These are phyloP conservation scores for Arachnopeziza araneosa DNA, from an alignment of 2,329 filamentous ascomycete species.

Conservation along the genomic window DNA sequence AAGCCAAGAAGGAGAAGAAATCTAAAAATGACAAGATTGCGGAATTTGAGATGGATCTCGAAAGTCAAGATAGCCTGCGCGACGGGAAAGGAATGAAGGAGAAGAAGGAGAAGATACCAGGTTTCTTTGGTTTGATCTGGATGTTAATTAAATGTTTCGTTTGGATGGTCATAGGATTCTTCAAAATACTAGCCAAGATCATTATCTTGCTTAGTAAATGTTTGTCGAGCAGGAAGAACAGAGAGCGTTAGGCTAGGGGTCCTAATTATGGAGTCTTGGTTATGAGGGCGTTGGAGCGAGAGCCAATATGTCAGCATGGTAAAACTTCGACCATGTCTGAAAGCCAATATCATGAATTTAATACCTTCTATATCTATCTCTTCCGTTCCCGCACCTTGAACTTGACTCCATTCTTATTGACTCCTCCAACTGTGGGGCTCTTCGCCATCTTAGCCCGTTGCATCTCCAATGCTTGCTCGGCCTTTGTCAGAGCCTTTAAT, in stretches of 20 bases:
- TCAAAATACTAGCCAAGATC: slow-evolving; percentile 48
- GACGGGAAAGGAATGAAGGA: slow-evolving; percentile 33
- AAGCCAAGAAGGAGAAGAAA: slow-evolving; percentile 15
- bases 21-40: slow-evolving; percentile 39
- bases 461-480: slow-evolving; percentile 52
- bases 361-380: slow-evolving; percentile 31
- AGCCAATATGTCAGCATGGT: not conserved
- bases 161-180: slow-evolving; percentile 50
- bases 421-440: slow-evolving; percentile 53
- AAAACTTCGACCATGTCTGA: slow-evolving; percentile 23
- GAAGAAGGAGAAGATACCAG: slow-evolving; percentile 44
- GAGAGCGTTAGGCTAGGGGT: slow-evolving; percentile 19
- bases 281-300: slow-evolving; percentile 1
- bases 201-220: slow-evolving; percentile 47
- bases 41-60: slow-evolving; percentile 56
- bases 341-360: slow-evolving; percentile 21
- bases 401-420: slow-evolving; percentile 56
- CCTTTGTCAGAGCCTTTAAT: slow-evolving; percentile 47
- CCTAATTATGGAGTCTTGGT: slow-evolving; percentile 5
- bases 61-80: slow-evolving; percentile 46
- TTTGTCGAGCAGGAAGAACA: slow-evolving; percentile 37
- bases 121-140: slow-evolving; percentile 46
- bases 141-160: slow-evolving; percentile 52
- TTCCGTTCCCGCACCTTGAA: slow-evolving; percentile 59
- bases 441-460: slow-evolving; percentile 61